A percentile compares a stretch with the other conserved stretches of the same genome.
These are phyloP conservation scores for Mucor mucedo DNA, from an alignment of 371 early-diverging fungal genomes.

Conservation along the genomic window DNA sequence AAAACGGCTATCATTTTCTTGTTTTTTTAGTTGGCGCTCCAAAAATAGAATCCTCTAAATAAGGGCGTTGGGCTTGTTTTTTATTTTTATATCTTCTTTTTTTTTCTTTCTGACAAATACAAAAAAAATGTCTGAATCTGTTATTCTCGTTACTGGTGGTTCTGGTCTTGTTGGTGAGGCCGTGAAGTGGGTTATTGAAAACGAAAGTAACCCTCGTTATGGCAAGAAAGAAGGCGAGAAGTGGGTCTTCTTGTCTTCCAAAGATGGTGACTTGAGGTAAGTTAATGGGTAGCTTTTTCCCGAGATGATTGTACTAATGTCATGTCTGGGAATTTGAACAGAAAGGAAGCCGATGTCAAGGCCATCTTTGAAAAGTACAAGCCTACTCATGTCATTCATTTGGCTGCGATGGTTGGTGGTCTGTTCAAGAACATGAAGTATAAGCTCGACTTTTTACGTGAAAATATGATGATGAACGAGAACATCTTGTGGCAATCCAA, in stretches of 20 bases:
- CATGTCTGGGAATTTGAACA: slow-evolving; percentile 21
- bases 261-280: slow-evolving; percentile 85
- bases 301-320: neutral
- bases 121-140: slow-evolving; percentile 31
- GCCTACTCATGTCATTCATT: slow-evolving; percentile 85
- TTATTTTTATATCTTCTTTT: neutral
- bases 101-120: slow-evolving; percentile 1
- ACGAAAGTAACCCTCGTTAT: slow-evolving; percentile 61
- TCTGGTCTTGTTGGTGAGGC: slow-evolving; percentile 86
- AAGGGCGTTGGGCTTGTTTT: neutral
- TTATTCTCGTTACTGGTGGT: slow-evolving; percentile 80
- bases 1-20: neutral
- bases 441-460: slow-evolving; percentile 79
- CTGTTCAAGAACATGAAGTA: slow-evolving; percentile 87
- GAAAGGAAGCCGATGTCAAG: slow-evolving; percentile 67
- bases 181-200: slow-evolving; percentile 74
- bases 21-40: neutral
- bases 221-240: slow-evolving; percentile 70
- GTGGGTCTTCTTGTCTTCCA: slow-evolving; percentile 79
- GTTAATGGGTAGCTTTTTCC: neutral
- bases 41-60: neutral
- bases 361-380: slow-evolving; percentile 78
- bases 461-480: slow-evolving; percentile 85
- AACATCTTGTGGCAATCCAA: slow-evolving; percentile 74
- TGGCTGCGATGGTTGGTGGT: slow-evolving; percentile 90